Evolutionary conservation across 495 filamentous ascomycete genomes (phyloP), one percentile per base, ranked within the genome.

Genomic region (Penicillium diatomitis): DNA sequence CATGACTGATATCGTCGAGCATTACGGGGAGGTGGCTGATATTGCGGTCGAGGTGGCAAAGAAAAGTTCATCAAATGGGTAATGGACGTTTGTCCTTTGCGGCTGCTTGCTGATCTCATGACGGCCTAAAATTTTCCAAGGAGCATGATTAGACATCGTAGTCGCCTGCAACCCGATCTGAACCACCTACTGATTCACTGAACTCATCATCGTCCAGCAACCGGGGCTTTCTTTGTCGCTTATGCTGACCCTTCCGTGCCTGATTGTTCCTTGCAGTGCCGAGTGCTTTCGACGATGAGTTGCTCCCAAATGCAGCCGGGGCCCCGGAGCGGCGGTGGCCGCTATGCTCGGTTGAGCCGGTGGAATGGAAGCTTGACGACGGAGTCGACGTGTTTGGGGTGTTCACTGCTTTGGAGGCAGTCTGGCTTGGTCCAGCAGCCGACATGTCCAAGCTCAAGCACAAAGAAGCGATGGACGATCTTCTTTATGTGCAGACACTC

Each of bases 21-120:
- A 67, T 68, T 78, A 54, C 79, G 72, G 60, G 78, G 69, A 34
- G 73, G 70, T n/a, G 79, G 70, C 41, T 83, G 66, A 51, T 82
- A 75, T 53, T 85, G 74, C 28, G 81, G 87, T 34, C 88, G 79
- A 35, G 90, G 85, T 11, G 91, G 87, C 33, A 89, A 74, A 37
- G 85, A 80, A 62, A 95, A 92, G 66, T 88, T 94, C 81, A 98
- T 86, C 30, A 98, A 69, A 67, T 98, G 92, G 11, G 92, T 96
- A 61, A 98, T 97, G 57, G 88, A 94, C 36, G 88, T 96, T 56
- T 96, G 92, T 51, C 91, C 94, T 52, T 91, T 86, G 33, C 90
- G 85, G 61, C 85, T 89, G 52, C 75, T 88, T 37, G 85, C 74
- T 59, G 90, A 90, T 67, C 82, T 82, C 77, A 95, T 87, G 62